Conservation (phyloP, 352 stramenopile species). For the Albugo laibachii region DNA sequence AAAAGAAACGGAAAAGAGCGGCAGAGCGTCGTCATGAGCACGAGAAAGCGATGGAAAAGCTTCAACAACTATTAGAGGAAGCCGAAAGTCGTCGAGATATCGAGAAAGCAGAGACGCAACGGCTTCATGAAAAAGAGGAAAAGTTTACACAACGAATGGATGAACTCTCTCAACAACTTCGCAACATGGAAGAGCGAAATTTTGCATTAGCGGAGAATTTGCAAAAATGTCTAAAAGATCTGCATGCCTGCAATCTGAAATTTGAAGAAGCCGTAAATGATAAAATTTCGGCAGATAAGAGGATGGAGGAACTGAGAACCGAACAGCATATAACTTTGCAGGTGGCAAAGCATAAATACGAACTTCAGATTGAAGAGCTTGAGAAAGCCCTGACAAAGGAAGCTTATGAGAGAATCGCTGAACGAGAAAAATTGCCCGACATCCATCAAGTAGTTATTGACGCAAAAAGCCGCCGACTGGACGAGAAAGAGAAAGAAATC, state of each 20-base stretch:
- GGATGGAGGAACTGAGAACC: slow-evolving; percentile 19
- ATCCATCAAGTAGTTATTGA: slow-evolving; percentile 9
- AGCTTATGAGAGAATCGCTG: slow-evolving; percentile 14
- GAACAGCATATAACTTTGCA: slow-evolving; percentile 30
- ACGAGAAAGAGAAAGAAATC: slow-evolving; percentile 43
- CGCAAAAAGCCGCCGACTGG: slow-evolving; percentile 10
- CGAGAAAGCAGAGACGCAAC: slow-evolving; percentile 3
- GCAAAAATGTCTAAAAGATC: slow-evolving; percentile 35
- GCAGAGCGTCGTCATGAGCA: slow-evolving; percentile 35
- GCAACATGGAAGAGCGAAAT: slow-evolving; percentile 21
- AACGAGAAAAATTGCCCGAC: slow-evolving; percentile 37
- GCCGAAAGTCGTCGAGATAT: background rate
- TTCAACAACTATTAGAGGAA: slow-evolving; percentile 17
- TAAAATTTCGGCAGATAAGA: slow-evolving; percentile 25
- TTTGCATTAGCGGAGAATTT: slow-evolving; percentile 34
- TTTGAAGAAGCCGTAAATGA: slow-evolving; percentile 29
- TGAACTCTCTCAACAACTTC: slow-evolving; percentile 13
- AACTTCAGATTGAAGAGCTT: slow-evolving; percentile 25
- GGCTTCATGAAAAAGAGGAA: slow-evolving; percentile 1
- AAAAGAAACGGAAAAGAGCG: slow-evolving; percentile 54
- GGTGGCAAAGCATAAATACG: slow-evolving; percentile 33
- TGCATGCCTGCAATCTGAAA: slow-evolving; percentile 41
- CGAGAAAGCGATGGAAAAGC: slow-evolving; percentile 20
- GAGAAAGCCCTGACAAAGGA: slow-evolving; percentile 18
- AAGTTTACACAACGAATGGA: slow-evolving; percentile 2